Evolutionary conservation across 768 basidiomycete genomes (phyloP).

Genomic region (Amanita exitialis): DNA sequence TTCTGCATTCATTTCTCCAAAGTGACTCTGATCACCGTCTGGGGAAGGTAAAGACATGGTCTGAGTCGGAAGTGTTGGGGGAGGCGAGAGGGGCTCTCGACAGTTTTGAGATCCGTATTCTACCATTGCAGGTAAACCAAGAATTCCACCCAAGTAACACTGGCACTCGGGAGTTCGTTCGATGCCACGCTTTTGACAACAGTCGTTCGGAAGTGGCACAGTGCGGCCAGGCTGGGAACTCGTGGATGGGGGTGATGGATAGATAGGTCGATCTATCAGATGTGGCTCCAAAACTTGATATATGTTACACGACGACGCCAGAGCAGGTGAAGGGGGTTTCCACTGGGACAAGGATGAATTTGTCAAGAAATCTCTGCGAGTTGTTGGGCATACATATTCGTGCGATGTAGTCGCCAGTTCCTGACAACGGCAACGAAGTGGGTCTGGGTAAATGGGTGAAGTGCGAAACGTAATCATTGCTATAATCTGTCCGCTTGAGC

Average conservation of each 20-base stretch:
- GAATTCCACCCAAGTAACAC: slow-evolving; percentile 14
- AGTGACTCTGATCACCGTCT: slow-evolving; percentile 15
- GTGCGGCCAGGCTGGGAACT: slow-evolving; percentile 17
- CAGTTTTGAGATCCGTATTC: slow-evolving; percentile 18
- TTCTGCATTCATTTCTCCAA: neutral
- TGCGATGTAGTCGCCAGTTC: neutral
- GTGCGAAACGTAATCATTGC: neutral
- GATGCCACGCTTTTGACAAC: neutral
- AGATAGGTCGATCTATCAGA: neutral
- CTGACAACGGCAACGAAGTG: neutral
- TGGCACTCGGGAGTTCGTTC: neutral
- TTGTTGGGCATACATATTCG: neutral
- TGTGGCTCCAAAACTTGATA: neutral
- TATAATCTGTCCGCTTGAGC: neutral
- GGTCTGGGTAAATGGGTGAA: neutral
- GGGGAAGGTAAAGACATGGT: slow-evolving; percentile 26
- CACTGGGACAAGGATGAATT: neutral
- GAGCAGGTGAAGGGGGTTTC: neutral
- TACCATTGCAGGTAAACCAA: slow-evolving; percentile 25
- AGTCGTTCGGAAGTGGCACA: slow-evolving; percentile 14
- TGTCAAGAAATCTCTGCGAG: neutral
- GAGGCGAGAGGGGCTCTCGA: slow-evolving; percentile 28
- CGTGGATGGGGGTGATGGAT: slow-evolving; percentile 19
- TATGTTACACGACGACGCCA: neutral
- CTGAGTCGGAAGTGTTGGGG: slow-evolving; percentile 28